phyloP scores from a whole-genome alignment of 2,329 filamentous ascomycete species.

The Shiraia bambusicola region DNA sequence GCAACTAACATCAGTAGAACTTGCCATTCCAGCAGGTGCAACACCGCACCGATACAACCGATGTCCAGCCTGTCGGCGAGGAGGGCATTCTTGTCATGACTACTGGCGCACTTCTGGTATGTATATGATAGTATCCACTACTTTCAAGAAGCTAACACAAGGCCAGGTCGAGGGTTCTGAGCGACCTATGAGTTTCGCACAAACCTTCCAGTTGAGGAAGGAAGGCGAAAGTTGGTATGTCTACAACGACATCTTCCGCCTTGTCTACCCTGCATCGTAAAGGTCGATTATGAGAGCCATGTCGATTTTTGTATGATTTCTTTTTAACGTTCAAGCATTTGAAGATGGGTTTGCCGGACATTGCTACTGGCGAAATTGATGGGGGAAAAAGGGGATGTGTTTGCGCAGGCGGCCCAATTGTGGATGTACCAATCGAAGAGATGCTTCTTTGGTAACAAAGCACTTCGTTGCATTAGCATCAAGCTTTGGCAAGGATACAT shows the following conservation, averaged over 20 bases:
- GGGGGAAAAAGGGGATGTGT: too few species aligned
- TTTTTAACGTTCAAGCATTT: slow-evolving; percentile 16
- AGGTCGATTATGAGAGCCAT: slow-evolving; percentile 4
- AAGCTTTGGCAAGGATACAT: too few species aligned
- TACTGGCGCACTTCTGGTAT: slow-evolving; percentile 80
- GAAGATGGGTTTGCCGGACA: slow-evolving; percentile 11
- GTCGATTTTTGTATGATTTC: slow-evolving; percentile 11
- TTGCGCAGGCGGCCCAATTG: too few species aligned
- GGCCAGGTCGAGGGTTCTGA: slow-evolving; percentile 79
- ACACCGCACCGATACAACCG: slow-evolving; percentile 75
- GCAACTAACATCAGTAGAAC: slow-evolving; percentile 51
- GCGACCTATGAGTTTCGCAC: slow-evolving; percentile 86
- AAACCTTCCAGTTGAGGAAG: slow-evolving; percentile 81
- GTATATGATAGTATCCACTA: slow-evolving; percentile 27
- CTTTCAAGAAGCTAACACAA: slow-evolving; percentile 12
- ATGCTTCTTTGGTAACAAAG: too few species aligned
- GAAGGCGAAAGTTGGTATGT: slow-evolving; percentile 75
- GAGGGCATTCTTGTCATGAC: slow-evolving; percentile 80
- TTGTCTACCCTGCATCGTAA: slow-evolving; percentile 64
- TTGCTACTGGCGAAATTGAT: neutral
- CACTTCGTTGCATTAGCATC: too few species aligned
- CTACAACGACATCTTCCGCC: slow-evolving; percentile 92
- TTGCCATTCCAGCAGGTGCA: slow-evolving; percentile 80
- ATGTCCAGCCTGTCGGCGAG: slow-evolving; percentile 75
- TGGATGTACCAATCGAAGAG: too few species aligned